Evolutionary conservation across 805 yeast species (phyloP), one percentile per base, ranked within the genome.

Genomic region (Scheffersomyces coipomensis): DNA sequence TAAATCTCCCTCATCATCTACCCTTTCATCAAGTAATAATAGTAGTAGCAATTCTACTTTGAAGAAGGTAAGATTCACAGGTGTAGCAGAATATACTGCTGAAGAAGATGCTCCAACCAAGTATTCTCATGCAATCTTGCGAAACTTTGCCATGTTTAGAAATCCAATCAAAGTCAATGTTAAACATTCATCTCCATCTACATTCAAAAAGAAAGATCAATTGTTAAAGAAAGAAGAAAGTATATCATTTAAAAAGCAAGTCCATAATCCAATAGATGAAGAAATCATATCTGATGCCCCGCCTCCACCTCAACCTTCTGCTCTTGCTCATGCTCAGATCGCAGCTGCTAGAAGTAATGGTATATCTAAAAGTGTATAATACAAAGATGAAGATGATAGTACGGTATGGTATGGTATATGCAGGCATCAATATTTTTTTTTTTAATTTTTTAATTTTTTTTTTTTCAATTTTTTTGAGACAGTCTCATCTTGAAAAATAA

Each of bases 41-140:
- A 32, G 38, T 15, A 37, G 41, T 22, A 17, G 26, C 25, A 47
- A 46, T 40, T 33, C 35, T 13, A 9, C 34, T 6, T 37, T 56
- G 2, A 76, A 75, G 45, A 74, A 62, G 45, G 82, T 78, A 9
- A 52, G 83, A 23, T 78, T 78, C 44, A 59, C 60, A 4, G 82
- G 81, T 0, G 81, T 78, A 4, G 67, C 76, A 1, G 74, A 67
- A 36, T 78, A 75, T 40, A 51, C 69, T 2, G 77, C 70, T 24
- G 76, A 69, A 5, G 83, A 78, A 51, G 83, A 78, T 55, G 78
- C 76, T 0, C 82, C 82, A 1, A 63, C 78, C 8, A 57, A 54
- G 31, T 66, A 65, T 37, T 52, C 71, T 3, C 56, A 56, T 38
- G 52, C 56, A 17, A 61, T 70, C 11, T 45, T 70, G 22, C 63